Percentiles rank a stretch among this genome's conserved stretches.
These are phyloP conservation scores for Alternaria atra DNA, from an alignment of 2,329 filamentous ascomycete species.

Conservation along the genomic window DNA sequence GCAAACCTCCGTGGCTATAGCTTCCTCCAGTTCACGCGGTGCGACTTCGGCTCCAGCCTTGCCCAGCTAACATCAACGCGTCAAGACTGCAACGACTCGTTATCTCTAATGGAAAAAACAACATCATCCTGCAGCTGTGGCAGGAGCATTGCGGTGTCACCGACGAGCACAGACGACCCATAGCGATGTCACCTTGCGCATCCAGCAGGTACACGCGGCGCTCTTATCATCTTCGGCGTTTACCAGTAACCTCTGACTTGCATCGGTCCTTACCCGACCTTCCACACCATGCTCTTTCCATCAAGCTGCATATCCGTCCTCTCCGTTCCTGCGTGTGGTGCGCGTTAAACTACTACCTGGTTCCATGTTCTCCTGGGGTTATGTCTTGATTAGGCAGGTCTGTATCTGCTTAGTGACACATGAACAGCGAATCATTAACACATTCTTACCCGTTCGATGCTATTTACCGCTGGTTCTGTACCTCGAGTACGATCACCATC, in stretches of 20 bases:
- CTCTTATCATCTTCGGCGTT: constrained; percentile 2
- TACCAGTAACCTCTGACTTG: neutral
- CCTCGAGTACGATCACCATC: neutral
- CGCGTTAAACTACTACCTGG: neutral
- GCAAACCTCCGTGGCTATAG: neutral
- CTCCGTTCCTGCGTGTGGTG: neutral
- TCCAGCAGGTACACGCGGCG: constrained; percentile 5
- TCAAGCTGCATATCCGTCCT: constrained; percentile 2
- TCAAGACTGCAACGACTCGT: neutral
- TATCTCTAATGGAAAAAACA: neutral
- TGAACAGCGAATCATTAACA: neutral
- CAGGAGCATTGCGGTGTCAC: neutral
- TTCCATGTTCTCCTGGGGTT: neutral
- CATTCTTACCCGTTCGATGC: neutral
- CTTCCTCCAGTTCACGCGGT: neutral
- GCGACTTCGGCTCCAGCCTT: neutral
- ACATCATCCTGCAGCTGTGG: neutral
- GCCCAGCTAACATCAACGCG: neutral
- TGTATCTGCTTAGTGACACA: constrained; percentile 4
- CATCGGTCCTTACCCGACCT: neutral
- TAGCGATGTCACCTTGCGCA: neutral
- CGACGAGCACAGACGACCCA: neutral
- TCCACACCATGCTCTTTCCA: constrained; percentile 1
- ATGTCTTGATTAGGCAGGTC: neutral
- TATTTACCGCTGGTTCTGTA: neutral